Evolutionary conservation across 2,329 filamentous ascomycete species (phyloP).

Genomic region (Alternaria arbusti): DNA sequence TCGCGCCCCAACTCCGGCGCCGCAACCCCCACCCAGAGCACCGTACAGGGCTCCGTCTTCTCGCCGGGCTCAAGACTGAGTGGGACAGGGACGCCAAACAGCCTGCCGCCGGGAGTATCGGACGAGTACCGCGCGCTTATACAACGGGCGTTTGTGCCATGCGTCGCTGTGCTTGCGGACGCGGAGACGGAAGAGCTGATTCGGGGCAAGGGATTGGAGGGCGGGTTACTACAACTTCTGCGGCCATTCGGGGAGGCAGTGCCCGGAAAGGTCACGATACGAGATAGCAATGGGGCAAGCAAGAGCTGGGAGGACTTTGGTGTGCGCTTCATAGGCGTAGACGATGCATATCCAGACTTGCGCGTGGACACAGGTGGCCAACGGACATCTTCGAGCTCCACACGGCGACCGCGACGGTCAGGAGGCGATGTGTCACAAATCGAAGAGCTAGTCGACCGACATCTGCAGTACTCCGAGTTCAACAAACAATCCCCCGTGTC

Average conservation of each 20-base stretch:
- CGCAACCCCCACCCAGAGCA: conserved; percentile 49
- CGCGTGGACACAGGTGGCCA: conserved; percentile 31
- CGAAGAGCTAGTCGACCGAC: conserved; percentile 79
- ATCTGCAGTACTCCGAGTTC: conserved; percentile 76
- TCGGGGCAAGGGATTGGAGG: conserved; percentile 80
- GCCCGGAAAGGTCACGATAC: conserved; percentile 84
- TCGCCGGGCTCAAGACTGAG: conserved; percentile 50
- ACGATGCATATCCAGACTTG: conserved; percentile 56
- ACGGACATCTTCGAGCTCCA: conserved; percentile 33
- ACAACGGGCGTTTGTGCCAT: conserved; percentile 84
- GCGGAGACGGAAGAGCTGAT: conserved; percentile 82
- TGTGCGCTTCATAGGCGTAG: conserved; percentile 80
- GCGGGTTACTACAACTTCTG: conserved; percentile 83
- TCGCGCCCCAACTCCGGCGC: conserved; percentile 52
- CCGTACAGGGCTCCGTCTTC: conserved; percentile 51
- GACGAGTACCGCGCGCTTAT: conserved; percentile 71
- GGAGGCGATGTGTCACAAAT: conserved; percentile 69
- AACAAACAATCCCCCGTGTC: conserved; percentile 45
- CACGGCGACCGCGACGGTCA: conserved; percentile 47
- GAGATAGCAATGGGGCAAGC: conserved; percentile 87
- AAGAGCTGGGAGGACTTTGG: conserved; percentile 88
- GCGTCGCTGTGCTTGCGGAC: conserved; percentile 86
- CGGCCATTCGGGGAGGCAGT: conserved; percentile 90
- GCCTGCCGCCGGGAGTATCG: conserved; percentile 50
- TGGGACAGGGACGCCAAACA: conserved; percentile 49